Evolutionary conservation across 352 stramenopile species (phyloP).

Genomic region (Lagenidium giganteum): DNA sequence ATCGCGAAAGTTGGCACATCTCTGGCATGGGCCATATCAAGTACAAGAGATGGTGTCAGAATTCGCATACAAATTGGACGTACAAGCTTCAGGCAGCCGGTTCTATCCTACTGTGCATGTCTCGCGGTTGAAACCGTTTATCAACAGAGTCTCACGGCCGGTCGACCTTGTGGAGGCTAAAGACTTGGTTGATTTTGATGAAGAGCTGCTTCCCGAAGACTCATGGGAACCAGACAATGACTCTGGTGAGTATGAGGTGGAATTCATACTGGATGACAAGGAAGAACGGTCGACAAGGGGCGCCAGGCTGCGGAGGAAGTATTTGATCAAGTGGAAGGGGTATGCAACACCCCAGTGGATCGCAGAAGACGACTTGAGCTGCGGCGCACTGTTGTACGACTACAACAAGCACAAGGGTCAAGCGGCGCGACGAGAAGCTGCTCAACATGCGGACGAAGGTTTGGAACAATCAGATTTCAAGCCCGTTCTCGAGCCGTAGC

Average conservation of each 20-base stretch:
- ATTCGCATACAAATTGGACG: slow-evolving; percentile 2
- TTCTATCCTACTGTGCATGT: slow-evolving; percentile 13
- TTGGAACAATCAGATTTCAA: too few relatives aligned
- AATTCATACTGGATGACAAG: slow-evolving; percentile 6
- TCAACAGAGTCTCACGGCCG: background rate
- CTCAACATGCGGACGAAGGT: too few relatives aligned
- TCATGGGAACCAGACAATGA: slow-evolving; percentile 10
- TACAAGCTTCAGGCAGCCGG: slow-evolving; percentile 1
- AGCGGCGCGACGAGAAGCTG: too few relatives aligned
- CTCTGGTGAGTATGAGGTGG: slow-evolving; percentile 10
- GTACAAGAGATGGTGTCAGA: slow-evolving; percentile 4
- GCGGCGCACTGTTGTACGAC: slow-evolving; percentile 8
- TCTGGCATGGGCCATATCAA: slow-evolving; percentile 20
- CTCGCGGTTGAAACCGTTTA: slow-evolving; percentile 8
- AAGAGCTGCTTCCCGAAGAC: slow-evolving; percentile 16
- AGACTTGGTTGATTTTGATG: slow-evolving; percentile 17
- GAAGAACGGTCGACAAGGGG: too few relatives aligned
- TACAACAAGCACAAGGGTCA: too few relatives aligned
- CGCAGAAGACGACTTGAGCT: slow-evolving; percentile 13
- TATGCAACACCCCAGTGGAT: slow-evolving; percentile 15
- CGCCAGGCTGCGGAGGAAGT: too few relatives aligned
- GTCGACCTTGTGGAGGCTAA: slow-evolving; percentile 1
- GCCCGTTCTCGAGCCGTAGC: too few relatives aligned
- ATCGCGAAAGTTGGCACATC: slow-evolving; percentile 12
- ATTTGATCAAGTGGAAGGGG: slow-evolving; percentile 18